Evolutionary conservation across 345 rosid species (phyloP).

Genomic region (Angophora floribunda): DNA sequence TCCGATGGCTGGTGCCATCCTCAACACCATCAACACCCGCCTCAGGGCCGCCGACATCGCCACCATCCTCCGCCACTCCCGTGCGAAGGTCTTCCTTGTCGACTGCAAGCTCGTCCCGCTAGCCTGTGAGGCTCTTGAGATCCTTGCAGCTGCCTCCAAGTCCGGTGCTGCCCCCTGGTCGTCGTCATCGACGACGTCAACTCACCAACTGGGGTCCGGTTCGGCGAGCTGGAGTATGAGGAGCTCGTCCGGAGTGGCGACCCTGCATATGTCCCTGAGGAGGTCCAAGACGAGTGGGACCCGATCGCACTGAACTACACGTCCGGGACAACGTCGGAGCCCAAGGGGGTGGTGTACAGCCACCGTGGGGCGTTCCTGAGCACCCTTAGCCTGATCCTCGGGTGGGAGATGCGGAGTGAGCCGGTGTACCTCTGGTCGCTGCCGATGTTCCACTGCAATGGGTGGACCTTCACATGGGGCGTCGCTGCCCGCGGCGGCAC

Average conservation of each 20-base stretch:
- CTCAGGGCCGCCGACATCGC: conserved; percentile 54
- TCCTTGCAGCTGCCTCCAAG: conserved; percentile 5
- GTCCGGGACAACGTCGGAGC: conserved; percentile 57
- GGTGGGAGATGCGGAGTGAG: conserved; percentile 47
- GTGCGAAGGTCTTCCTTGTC: conserved; percentile 51
- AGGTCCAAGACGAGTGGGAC: conserved; percentile 41
- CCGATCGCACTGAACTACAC: conserved; percentile 63
- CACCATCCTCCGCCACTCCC: conserved; percentile 50
- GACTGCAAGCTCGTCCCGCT: conserved; percentile 32
- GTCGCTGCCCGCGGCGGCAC: conserved; percentile 59
- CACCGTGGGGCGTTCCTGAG: conserved; percentile 66
- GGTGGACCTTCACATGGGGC: conserved; percentile 78
- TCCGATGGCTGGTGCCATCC: conserved; percentile 78
- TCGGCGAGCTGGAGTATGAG: conserved; percentile 51
- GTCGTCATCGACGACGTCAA: conserved; percentile 42
- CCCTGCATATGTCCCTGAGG: conserved; percentile 4
- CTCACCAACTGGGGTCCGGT: conserved; percentile 30
- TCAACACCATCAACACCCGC: conserved; percentile 66
- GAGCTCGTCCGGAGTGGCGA: conserved; percentile 27
- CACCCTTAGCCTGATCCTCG: conserved; percentile 37
- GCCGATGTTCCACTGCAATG: conserved; percentile 77
- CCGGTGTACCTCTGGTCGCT: conserved; percentile 72
- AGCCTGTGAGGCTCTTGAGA: conserved; percentile 33
- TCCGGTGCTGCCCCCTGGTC: conserved; percentile 12
- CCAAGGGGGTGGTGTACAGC: conserved; percentile 70